Evolutionary conservation across 2,329 filamentous ascomycete genomes (phyloP), one percentile per base, ranked within the genome.

Genomic region (Penicillium vulpinum): DNA sequence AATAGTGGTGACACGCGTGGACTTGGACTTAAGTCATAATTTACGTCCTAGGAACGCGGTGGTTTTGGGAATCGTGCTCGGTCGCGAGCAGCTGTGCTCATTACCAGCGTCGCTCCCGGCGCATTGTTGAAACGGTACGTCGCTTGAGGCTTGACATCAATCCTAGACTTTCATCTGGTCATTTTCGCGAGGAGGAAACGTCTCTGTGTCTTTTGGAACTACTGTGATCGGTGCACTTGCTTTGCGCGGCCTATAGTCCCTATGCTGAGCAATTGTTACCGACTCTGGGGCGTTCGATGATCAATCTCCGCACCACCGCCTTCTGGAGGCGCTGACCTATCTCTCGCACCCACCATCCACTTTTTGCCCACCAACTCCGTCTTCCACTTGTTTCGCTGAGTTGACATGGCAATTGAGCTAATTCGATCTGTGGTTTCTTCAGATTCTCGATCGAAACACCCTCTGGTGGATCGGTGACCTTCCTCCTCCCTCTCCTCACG

Each of bases 301-400:
- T 72, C 71, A 73, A 71, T 73, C 71, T 74, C 72, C 71, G 72
- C 71, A 73, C 54, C 54, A 56, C 72, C 71, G 72, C 71, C 72
- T 73, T 72, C 69, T 65, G 62, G 58, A 61, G 64, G 62, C 64
- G 62, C 54, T 61, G 48, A 59, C 59, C 60, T 59, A 60, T 64
- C 61, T 52, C 58, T 61, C 36, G 54, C 63, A 62, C 63, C 59
- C 61, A 61, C 59, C 56, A 39, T 51, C 57, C 57, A 56, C 46
- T 62, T 56, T 57, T 54, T 62, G 54, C 60, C 58, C 56, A 59
- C 56, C 56, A 54, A 28, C 54, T 33, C 39, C 56, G 26, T 51
- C 45, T 24, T 48, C 28, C 36, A 40, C 24, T 24, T 24, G 49
- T 51, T 57, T 53, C 51, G 48, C 35, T 31, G 39, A 60, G 44